These are phyloP conservation scores for Sporisorium reilianum DNA, from an alignment of 1,284 basidiomycete genomes.

Conservation along the genomic window DNA sequence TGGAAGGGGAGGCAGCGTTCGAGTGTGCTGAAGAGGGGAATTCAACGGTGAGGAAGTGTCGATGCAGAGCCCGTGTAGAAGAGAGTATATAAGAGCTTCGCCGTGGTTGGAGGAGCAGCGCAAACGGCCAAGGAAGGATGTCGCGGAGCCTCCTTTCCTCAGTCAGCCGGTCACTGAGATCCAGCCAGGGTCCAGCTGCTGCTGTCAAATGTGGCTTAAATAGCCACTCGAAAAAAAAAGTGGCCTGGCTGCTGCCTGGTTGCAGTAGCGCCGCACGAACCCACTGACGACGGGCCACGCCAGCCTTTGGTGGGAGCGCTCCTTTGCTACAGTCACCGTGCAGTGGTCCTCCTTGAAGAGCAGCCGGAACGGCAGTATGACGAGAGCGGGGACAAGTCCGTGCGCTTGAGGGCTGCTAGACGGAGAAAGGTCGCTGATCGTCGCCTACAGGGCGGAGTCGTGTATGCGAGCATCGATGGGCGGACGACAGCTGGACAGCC, in stretches of 20 bases:
- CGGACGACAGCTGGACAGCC: neutral
- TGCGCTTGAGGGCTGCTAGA: conserved; percentile 2
- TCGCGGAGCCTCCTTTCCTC: neutral
- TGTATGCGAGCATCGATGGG: conserved; percentile 26
- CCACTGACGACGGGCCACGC: neutral
- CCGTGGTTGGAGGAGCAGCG: too few species aligned
- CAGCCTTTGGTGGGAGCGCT: too few species aligned
- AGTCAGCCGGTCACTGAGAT: neutral
- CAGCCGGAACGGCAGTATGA: neutral
- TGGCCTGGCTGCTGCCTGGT: too few species aligned
- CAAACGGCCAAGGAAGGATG: too few species aligned
- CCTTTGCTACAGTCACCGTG: neutral
- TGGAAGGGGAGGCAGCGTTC: neutral
- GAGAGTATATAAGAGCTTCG: neutral
- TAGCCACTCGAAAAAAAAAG: neutral
- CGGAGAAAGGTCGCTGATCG: conserved; percentile 33
- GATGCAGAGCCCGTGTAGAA: neutral
- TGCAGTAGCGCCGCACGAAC: neutral
- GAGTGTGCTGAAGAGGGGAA: conserved; percentile 1
- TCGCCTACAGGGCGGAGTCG: conserved; percentile 22
- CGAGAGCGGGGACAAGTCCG: conserved; percentile 15
- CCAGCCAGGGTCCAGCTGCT: conserved; percentile 4
- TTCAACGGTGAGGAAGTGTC: neutral
- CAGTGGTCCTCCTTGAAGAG: neutral
- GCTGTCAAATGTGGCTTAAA: conserved; percentile 2